A percentile compares a stretch with the other conserved stretches of the same genome.
These are phyloP conservation scores for Amanita thiersii DNA, from an alignment of 768 basidiomycete species.

Conservation along the genomic window DNA sequence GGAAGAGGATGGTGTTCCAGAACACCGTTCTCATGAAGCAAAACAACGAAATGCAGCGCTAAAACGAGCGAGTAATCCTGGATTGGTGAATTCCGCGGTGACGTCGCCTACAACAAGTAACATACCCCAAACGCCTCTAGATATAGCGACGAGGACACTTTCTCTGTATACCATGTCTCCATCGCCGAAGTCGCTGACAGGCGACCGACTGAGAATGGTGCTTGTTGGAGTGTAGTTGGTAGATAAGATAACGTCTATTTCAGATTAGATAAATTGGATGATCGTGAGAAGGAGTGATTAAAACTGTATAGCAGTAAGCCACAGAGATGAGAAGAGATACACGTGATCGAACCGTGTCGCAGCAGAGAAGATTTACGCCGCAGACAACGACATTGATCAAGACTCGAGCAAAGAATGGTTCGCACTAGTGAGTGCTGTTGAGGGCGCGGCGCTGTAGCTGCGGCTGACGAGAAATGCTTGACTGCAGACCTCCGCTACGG, in stretches of 20 bases:
- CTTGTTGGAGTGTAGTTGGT: too few species aligned
- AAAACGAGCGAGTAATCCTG: slow-evolving; percentile 22
- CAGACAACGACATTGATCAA: slow-evolving; percentile 38
- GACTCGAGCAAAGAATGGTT: slow-evolving; percentile 59
- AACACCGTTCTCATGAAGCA: slow-evolving; percentile 20
- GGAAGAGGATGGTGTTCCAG: slow-evolving; percentile 39
- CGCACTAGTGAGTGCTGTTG: slow-evolving; percentile 58
- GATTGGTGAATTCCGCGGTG: slow-evolving; percentile 36
- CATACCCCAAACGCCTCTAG: slow-evolving; percentile 39
- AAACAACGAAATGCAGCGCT: slow-evolving; percentile 20
- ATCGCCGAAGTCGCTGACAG: slow-evolving; percentile 19
- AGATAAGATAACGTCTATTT: too few species aligned
- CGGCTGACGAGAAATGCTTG: slow-evolving; percentile 6
- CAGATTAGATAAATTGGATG: too few species aligned
- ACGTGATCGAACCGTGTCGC: too few species aligned
- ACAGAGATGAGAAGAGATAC: too few species aligned
- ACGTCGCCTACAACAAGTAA: slow-evolving; percentile 44
- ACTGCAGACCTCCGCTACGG: slow-evolving; percentile 74
- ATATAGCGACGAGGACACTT: slow-evolving; percentile 21
- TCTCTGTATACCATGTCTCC: slow-evolving; percentile 21
- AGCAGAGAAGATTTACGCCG: too few species aligned
- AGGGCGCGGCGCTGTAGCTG: slow-evolving; percentile 11
- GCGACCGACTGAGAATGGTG: too few species aligned
- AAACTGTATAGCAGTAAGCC: too few species aligned
- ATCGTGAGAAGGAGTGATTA: too few species aligned